These are phyloP conservation scores for Cryptosporidium ubiquitum DNA, from an alignment of 169 alveolate species.

Conservation along the genomic window DNA sequence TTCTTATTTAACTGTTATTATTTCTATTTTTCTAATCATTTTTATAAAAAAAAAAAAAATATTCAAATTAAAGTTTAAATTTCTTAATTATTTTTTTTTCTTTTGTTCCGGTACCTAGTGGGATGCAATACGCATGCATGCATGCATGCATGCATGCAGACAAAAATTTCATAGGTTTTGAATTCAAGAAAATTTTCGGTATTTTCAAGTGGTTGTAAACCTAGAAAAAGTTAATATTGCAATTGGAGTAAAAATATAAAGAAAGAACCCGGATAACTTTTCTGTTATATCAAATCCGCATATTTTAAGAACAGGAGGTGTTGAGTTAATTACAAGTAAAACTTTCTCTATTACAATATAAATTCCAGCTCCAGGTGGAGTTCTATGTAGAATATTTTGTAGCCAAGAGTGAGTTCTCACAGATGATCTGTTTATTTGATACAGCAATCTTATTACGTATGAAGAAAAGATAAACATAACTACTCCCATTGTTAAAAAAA, in stretches of 20 bases:
- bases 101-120: background rate
- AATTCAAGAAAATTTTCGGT: too few relatives aligned
- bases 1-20: too few relatives aligned
- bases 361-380: slow-evolving; percentile 74
- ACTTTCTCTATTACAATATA: slow-evolving; percentile 72
- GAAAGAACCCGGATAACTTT: slow-evolving; percentile 39
- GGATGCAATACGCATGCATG: background rate
- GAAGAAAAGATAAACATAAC: slow-evolving; percentile 44
- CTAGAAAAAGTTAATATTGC: background rate
- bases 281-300: slow-evolving; percentile 63
- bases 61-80: too few relatives aligned
- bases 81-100: too few relatives aligned
- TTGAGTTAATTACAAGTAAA: slow-evolving; percentile 46
- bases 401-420: slow-evolving; percentile 72
- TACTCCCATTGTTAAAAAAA: slow-evolving; percentile 20
- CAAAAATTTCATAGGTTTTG: too few relatives aligned
- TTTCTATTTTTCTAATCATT: too few relatives aligned
- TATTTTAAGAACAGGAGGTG: slow-evolving; percentile 51
- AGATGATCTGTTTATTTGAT: slow-evolving; percentile 46
- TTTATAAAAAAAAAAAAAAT: too few relatives aligned
- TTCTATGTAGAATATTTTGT: slow-evolving; percentile 57
- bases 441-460: slow-evolving; percentile 22
- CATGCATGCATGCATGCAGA: background rate
- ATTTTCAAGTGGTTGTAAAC: background rate
- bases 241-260: slow-evolving; percentile 53